Percentiles rank a stretch among this genome's conserved stretches.
Conservation (phyloP, 1,284 basidiomycete genomes). For the Afroboletus lepidellus region DNA sequence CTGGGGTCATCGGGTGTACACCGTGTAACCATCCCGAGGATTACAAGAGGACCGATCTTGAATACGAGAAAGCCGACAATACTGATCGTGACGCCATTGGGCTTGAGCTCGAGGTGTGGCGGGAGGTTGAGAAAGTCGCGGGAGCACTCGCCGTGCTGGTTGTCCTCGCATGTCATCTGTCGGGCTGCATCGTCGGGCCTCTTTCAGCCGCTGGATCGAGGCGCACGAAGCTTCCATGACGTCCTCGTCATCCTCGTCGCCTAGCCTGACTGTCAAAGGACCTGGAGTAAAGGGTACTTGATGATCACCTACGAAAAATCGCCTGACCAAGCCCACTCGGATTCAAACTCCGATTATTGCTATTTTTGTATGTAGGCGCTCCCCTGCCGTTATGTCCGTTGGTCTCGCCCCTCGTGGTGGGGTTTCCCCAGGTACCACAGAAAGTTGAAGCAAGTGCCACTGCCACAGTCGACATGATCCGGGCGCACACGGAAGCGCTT, state of each 20-base stretch:
- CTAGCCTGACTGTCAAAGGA: slow-evolving; percentile 70
- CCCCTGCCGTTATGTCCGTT: too few relatives aligned
- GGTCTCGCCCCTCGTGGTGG: too few relatives aligned
- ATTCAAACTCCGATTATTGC: too few relatives aligned
- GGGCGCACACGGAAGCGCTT: too few relatives aligned
- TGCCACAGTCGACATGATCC: too few relatives aligned
- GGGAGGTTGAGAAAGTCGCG: slow-evolving; percentile 94
- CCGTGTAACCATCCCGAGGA: too few relatives aligned
- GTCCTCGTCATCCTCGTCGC: slow-evolving; percentile 94
- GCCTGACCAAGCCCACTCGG: too few relatives aligned
- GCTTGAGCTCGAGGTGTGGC: slow-evolving; percentile 83
- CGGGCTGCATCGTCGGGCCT: slow-evolving; percentile 94
- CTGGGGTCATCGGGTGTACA: too few relatives aligned
- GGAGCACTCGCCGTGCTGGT: slow-evolving; percentile 94
- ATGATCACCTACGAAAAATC: slow-evolving; percentile 95
- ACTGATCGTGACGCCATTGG: slow-evolving; percentile 94
- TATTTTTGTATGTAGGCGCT: too few relatives aligned
- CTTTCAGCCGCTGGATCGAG: slow-evolving; percentile 85
- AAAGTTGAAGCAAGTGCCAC: too few relatives aligned
- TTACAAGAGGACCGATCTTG: slow-evolving; percentile 88
- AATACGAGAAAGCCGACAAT: slow-evolving; percentile 97
- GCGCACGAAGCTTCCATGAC: slow-evolving; percentile 97
- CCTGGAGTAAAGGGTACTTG: slow-evolving; percentile 91
- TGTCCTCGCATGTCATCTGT: slow-evolving; percentile 95
- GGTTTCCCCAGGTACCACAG: too few relatives aligned